A percentile compares a stretch with the other conserved stretches of the same genome.
phyloP scores from a whole-genome alignment of 2,329 filamentous ascomycete genomes.

The Hymenoscyphus repandus region DNA sequence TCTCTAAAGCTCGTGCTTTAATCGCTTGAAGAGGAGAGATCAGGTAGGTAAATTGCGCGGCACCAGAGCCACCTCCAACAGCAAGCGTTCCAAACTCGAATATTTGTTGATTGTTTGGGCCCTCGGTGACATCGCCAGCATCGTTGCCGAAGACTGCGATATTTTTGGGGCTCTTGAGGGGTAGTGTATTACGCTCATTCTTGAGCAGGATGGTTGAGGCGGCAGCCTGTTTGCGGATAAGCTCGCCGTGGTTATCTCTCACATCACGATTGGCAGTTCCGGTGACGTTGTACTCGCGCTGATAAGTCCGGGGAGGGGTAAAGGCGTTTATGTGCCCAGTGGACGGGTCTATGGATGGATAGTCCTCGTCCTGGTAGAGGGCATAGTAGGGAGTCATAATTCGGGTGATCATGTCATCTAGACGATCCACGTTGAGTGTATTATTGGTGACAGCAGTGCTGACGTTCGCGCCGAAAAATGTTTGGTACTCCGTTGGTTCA shows the following conservation, averaged over 20 bases:
- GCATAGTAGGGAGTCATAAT: constrained; percentile 59
- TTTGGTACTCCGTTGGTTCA: neutral
- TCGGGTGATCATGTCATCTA: constrained; percentile 60
- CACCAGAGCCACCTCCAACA: neutral
- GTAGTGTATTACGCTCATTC: constrained; percentile 40
- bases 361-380: constrained; percentile 39
- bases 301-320: no score
- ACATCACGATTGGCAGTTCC: no score
- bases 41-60: neutral
- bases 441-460: constrained; percentile 40
- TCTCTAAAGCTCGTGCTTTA: neutral
- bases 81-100: neutral
- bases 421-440: constrained; percentile 46
- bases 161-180: constrained; percentile 32
- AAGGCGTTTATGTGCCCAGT: constrained; percentile 20
- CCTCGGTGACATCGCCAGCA: constrained; percentile 39
- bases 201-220: no score
- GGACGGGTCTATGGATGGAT: constrained; percentile 35
- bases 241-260: no score
- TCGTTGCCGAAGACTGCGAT: constrained; percentile 25
- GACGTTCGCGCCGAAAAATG: neutral
- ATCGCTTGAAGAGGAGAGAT: neutral
- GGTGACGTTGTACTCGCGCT: no score
- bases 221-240: no score
- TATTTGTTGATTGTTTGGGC: neutral